Base-by-base conservation (phyloP, 768 basidiomycete genomes). In the Mycena floridula region DNA sequence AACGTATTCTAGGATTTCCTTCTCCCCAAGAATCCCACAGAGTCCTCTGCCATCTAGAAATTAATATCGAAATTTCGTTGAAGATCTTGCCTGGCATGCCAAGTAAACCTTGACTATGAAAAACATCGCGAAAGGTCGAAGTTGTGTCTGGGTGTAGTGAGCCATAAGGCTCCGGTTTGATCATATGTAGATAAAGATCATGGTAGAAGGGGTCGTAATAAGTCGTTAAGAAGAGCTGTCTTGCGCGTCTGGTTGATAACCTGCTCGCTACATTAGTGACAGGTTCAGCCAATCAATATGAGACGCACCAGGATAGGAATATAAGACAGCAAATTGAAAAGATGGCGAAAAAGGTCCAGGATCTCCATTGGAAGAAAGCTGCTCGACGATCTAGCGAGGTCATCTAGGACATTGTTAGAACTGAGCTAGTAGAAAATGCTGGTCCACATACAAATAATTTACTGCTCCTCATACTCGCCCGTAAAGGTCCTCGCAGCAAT, bases 131-230 rank as follows among this genome's bases (percentile, higher is more conserved):
- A 15, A 63, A 58, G 11, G 67, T 58, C 45, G 70, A 65, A 56
- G 59, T 50, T 54, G 58, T 54, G 63, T 59, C 54, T 56, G 63
- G 48, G n/a, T n/a, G n/a, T n/a, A n/a, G n/a, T 57, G 66, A 42
- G 59, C 57, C 47, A 64, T 62, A 60, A 73, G 40, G 25, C 13
- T 37, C 65, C 25, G 70, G 70, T 51, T 67, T 69, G 45, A 62
- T 67, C 45, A 59, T 58, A 63, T 69, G 74, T 36, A 81, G 61
- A 57, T 85, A 74, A 43, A 87, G 70, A 54, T 87, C 81, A 13
- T 83, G 81, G 57, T 85, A 77, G 63, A 85, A 79, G 45, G 87
- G 82, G 57, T 90, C 85, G 54, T 83, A 87, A 52, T 87, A 89
- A 47, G 76, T 81, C 48, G 80, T 83, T 53, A 87, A 68, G 61